Percentiles rank a stretch among this genome's conserved stretches.
Conservation (phyloP, 2,329 filamentous ascomycete genomes). For the Alternaria brassicicola region DNA sequence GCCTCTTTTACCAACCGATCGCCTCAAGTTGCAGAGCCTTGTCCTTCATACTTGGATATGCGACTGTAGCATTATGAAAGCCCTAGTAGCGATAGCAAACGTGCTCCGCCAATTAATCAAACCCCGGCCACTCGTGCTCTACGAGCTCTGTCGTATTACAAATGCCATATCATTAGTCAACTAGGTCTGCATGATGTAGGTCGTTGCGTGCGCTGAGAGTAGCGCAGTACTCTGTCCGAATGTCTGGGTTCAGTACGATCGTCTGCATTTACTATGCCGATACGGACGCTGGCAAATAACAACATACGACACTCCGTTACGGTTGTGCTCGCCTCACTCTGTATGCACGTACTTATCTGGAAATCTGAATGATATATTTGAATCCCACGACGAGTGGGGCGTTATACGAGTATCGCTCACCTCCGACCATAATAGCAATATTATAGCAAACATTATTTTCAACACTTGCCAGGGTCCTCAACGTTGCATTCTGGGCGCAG, state of each 20-base stretch:
- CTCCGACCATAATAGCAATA: background rate
- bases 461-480: background rate
- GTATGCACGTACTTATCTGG: background rate
- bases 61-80: background rate
- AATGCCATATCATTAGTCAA: background rate
- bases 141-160: background rate
- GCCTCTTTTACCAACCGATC: background rate
- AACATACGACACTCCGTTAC: background rate
- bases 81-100: background rate
- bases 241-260: background rate
- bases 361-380: background rate
- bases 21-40: background rate
- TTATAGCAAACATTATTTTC: background rate
- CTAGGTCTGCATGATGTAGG: background rate
- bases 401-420: background rate
- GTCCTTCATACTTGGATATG: background rate
- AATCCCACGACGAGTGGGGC: background rate
- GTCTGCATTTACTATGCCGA: constrained; percentile 16
- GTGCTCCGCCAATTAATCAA: background rate
- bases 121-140: background rate
- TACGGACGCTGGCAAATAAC: constrained; percentile 23
- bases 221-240: background rate
- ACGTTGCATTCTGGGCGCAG: background rate
- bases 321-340: constrained; percentile 2
- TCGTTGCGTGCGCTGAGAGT: background rate